These are phyloP conservation scores for Heracleum sosnowskyi DNA, from an alignment of 129 eudicot species.

Conservation along the genomic window DNA sequence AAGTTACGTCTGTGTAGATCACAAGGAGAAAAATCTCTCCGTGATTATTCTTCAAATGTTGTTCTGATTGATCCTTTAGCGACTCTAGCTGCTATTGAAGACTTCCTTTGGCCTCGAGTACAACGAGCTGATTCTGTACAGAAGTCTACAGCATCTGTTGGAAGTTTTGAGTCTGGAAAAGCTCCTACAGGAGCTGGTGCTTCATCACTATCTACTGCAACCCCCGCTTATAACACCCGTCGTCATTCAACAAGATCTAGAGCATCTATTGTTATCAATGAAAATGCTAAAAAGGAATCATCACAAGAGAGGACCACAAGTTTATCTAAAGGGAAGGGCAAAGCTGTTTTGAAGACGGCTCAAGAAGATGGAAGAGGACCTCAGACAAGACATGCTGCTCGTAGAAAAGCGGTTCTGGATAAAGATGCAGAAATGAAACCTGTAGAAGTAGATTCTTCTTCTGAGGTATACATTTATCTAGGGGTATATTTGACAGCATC, in stretches of 20 bases:
- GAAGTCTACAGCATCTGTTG: conserved; percentile 52
- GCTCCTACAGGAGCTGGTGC: conserved; percentile 57
- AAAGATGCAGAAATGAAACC: conserved; percentile 72
- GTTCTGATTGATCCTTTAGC: conserved; percentile 94
- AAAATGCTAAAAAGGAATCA: conserved; percentile 48
- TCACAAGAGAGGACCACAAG: conserved; percentile 50
- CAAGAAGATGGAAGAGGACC: conserved; percentile 72
- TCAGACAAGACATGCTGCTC: conserved; percentile 87
- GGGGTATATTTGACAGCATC: not conserved
- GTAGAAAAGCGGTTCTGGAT: conserved; percentile 69
- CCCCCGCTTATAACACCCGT: conserved; percentile 58
- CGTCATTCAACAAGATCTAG: conserved; percentile 76
- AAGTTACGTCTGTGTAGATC: conserved; percentile 95
- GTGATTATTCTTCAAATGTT: conserved; percentile 95
- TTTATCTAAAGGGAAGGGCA: conserved; percentile 85
- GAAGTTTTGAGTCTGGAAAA: conserved; percentile 60
- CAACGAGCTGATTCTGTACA: conserved; percentile 74
- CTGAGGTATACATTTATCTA: conserved; percentile 56
- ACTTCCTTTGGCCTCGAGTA: conserved; percentile 94
- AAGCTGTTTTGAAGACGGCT: conserved; percentile 60
- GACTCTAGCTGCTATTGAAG: conserved; percentile 94
- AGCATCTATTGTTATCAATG: conserved; percentile 59
- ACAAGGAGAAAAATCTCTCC: conserved; percentile 87
- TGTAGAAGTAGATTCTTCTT: conserved; percentile 63
- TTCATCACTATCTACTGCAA: conserved; percentile 57